Percentiles rank a stretch among this genome's conserved stretches.
Conservation (phyloP, 192 early-diverging fungal genomes). For the Diversispora eburnea region DNA sequence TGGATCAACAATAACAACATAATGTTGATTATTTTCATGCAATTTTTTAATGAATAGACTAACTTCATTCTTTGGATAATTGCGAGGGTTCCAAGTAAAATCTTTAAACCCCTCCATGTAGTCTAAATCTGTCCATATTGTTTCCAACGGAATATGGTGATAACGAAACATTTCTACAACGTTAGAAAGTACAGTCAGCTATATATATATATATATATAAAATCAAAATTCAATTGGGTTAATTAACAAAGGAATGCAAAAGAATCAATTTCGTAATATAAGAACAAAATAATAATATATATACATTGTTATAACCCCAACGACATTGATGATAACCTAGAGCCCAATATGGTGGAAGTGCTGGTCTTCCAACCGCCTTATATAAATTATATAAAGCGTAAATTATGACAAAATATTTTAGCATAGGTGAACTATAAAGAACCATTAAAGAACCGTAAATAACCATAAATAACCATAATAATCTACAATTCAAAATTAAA, state of each 20-base stretch:
- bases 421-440: too few species aligned
- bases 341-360: slow-evolving; percentile 59
- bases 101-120: slow-evolving; percentile 65
- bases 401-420: background rate
- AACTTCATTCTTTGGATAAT: slow-evolving; percentile 53
- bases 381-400: background rate
- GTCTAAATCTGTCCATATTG: slow-evolving; percentile 66
- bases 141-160: slow-evolving; percentile 60
- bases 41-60: slow-evolving; percentile 43
- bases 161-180: slow-evolving; percentile 53
- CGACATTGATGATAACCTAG: slow-evolving; percentile 64
- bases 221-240: background rate
- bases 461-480: background rate
- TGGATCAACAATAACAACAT: slow-evolving; percentile 64
- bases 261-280: too few species aligned
- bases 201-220: background rate
- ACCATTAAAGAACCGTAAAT: too few species aligned
- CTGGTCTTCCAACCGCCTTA: slow-evolving; percentile 50
- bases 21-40: slow-evolving; percentile 46
- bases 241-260: background rate
- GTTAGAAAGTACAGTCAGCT: slow-evolving; percentile 15
- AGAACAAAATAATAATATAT: slow-evolving; percentile 39
- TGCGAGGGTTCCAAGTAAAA: slow-evolving; percentile 57
- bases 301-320: slow-evolving; percentile 58
- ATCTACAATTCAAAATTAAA: background rate